Percentiles rank a stretch among this genome's conserved stretches.
These are phyloP conservation scores for Nemania bipapillata DNA, from an alignment of 2,329 filamentous ascomycete genomes.

Conservation along the genomic window DNA sequence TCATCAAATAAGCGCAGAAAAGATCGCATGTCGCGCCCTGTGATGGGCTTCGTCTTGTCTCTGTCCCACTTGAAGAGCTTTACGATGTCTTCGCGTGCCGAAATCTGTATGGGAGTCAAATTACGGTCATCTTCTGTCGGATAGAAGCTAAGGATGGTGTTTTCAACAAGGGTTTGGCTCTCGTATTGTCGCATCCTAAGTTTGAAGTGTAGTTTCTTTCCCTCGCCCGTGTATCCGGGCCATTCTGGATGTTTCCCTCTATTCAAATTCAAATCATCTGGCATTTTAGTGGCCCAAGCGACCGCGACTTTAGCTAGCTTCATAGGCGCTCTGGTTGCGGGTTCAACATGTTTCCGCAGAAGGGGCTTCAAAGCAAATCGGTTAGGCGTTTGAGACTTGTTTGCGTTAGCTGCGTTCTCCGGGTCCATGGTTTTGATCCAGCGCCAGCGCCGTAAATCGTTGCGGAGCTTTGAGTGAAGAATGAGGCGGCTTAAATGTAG, in stretches of 20 bases:
- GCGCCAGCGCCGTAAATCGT: too few species aligned
- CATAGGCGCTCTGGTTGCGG: not conserved
- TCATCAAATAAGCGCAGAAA: slow-evolving; percentile 21
- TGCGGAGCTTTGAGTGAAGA: too few species aligned
- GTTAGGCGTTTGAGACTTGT: too few species aligned
- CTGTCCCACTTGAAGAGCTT: not conserved
- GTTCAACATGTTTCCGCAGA: not conserved
- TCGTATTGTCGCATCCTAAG: slow-evolving; percentile 1
- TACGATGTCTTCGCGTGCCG: not conserved
- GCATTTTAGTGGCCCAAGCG: not conserved
- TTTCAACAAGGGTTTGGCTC: not conserved
- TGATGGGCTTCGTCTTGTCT: not conserved
- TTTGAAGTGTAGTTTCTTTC: slow-evolving; percentile 1
- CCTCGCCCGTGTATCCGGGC: not conserved
- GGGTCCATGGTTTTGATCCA: too few species aligned
- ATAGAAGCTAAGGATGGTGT: slow-evolving; percentile 13
- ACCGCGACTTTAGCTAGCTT: not conserved
- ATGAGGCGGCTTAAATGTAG: too few species aligned
- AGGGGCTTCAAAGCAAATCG: too few species aligned
- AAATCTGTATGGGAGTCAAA: slow-evolving; percentile 12
- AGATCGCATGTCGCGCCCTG: not conserved
- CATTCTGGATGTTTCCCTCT: slow-evolving; percentile 14
- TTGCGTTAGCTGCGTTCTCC: too few species aligned
- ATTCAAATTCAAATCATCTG: not conserved
- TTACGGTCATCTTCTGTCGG: not conserved